These are phyloP conservation scores for Oidiodendron maius DNA, from an alignment of 495 filamentous ascomycete species.

Conservation along the genomic window DNA sequence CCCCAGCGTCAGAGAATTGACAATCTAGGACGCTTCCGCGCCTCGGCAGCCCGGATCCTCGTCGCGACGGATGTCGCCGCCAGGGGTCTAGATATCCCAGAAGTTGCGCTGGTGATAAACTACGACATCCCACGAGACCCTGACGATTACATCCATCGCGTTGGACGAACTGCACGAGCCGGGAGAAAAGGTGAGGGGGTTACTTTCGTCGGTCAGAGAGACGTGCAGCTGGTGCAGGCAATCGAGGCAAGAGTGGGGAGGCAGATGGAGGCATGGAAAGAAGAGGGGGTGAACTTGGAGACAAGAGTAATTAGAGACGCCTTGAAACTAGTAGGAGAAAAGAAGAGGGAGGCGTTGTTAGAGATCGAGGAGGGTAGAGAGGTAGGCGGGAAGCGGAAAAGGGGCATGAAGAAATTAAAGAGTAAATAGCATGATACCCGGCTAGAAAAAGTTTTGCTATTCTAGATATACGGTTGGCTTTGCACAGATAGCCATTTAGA, in stretches of 20 bases:
- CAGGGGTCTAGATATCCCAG: slow-evolving; percentile 94
- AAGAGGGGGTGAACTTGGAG: slow-evolving; percentile 89
- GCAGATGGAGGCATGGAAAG: slow-evolving; percentile 73
- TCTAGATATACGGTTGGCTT: no score
- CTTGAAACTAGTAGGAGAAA: slow-evolving; percentile 82
- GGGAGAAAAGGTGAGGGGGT: slow-evolving; percentile 75
- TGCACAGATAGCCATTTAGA: no score
- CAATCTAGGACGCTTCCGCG: slow-evolving; percentile 88
- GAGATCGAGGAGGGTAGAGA: slow-evolving; percentile 91
- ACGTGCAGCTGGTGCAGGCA: slow-evolving; percentile 77
- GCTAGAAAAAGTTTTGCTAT: no score
- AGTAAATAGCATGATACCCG: slow-evolving; percentile 2
- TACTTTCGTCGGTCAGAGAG: slow-evolving; percentile 86
- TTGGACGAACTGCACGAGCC: slow-evolving; percentile 90
- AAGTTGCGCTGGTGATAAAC: slow-evolving; percentile 85
- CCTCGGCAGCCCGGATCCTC: slow-evolving; percentile 81
- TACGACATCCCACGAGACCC: slow-evolving; percentile 93
- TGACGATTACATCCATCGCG: slow-evolving; percentile 95
- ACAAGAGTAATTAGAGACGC: slow-evolving; percentile 73
- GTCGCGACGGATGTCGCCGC: slow-evolving; percentile 95
- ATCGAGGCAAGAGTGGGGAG: slow-evolving; percentile 80
- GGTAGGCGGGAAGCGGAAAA: slow-evolving; percentile 69
- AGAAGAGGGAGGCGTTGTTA: slow-evolving; percentile 81
- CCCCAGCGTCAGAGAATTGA: slow-evolving; percentile 75
- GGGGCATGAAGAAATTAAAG: slow-evolving; percentile 35